Evolutionary conservation across 169 alveolate genomes (phyloP).

Genomic region (Hepatocystis sp.): DNA sequence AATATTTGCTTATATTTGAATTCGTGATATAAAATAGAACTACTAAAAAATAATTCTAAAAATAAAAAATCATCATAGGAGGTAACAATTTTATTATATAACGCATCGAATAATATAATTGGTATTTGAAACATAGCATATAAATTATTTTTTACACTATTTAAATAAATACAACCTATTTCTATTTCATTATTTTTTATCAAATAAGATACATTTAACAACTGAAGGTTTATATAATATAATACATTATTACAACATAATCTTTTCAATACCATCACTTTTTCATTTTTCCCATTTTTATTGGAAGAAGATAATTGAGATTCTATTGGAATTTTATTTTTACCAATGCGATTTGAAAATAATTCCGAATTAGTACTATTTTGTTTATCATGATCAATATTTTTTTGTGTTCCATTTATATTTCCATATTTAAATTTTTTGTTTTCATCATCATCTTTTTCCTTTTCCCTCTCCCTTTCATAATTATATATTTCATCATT

Average conservation of each 20-base stretch:
- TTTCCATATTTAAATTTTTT: too few relatives aligned
- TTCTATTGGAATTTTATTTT: too few relatives aligned
- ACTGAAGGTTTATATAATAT: constrained; percentile 59
- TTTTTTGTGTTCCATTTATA: too few relatives aligned
- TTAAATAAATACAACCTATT: constrained; percentile 47
- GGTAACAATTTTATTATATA: constrained; percentile 17
- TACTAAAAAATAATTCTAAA: constrained; percentile 35
- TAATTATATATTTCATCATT: too few relatives aligned
- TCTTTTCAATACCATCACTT: constrained; percentile 49
- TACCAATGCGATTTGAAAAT: too few relatives aligned
- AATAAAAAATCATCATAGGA: constrained; percentile 32
- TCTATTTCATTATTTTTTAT: constrained; percentile 52
- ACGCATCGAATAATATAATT: constrained; percentile 21
- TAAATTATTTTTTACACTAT: constrained; percentile 58
- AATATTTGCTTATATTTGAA: constrained; percentile 58
- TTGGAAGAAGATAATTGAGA: too few relatives aligned
- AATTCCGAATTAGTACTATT: too few relatives aligned
- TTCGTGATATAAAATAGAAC: constrained; percentile 25
- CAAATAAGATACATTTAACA: constrained; percentile 42
- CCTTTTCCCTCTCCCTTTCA: not conserved
- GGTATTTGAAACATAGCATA: constrained; percentile 71
- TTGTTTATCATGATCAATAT: too few relatives aligned
- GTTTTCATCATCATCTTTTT: not conserved
- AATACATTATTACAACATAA: constrained; percentile 50
- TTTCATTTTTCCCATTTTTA: constrained; percentile 55